These are phyloP conservation scores for Phytophthora capsici DNA, from an alignment of 352 stramenopile species.

Conservation along the genomic window DNA sequence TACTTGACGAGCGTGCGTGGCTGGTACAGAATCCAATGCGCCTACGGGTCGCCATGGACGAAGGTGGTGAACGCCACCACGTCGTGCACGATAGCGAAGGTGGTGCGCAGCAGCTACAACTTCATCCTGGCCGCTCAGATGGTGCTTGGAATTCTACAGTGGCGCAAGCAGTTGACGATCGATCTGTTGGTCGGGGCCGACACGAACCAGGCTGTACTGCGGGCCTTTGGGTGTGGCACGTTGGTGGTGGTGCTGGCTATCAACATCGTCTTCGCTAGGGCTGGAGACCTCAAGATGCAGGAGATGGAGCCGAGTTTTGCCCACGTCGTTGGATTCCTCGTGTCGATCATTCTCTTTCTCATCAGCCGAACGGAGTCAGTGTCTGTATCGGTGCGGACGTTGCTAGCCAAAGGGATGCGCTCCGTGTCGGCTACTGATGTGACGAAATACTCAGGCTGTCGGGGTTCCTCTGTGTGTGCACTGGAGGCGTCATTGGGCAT, in stretches of 20 bases:
- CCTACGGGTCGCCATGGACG: constrained; percentile 34
- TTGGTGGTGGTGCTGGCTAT: constrained; percentile 35
- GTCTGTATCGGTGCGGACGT: constrained; percentile 13
- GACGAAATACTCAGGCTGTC: constrained; percentile 40
- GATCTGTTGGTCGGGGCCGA: constrained; percentile 47
- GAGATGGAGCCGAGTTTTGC: constrained; percentile 50
- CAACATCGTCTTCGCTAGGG: constrained; percentile 46
- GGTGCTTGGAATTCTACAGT: constrained; percentile 38
- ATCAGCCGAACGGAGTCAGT: constrained; percentile 16
- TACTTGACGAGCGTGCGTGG: constrained; percentile 41
- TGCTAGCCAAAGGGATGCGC: constrained; percentile 34
- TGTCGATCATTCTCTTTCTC: constrained; percentile 30
- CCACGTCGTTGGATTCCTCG: constrained; percentile 38
- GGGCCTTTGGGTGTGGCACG: constrained; percentile 39
- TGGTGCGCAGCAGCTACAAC: constrained; percentile 53
- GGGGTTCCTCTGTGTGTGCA: constrained; percentile 40
- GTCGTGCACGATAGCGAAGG: constrained; percentile 44
- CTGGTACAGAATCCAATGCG: constrained; percentile 33
- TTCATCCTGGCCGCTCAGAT: constrained; percentile 45
- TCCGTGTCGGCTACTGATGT: constrained; percentile 30
- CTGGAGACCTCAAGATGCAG: constrained; percentile 43
- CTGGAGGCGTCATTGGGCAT: constrained; percentile 25
- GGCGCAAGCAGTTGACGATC: constrained; percentile 46
- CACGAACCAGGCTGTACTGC: constrained; percentile 32
- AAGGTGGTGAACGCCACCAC: constrained; percentile 33